A percentile compares a stretch with the other conserved stretches of the same genome.
These are phyloP conservation scores for Syzygium jambos DNA, from an alignment of 345 rosid species.

Conservation along the genomic window DNA sequence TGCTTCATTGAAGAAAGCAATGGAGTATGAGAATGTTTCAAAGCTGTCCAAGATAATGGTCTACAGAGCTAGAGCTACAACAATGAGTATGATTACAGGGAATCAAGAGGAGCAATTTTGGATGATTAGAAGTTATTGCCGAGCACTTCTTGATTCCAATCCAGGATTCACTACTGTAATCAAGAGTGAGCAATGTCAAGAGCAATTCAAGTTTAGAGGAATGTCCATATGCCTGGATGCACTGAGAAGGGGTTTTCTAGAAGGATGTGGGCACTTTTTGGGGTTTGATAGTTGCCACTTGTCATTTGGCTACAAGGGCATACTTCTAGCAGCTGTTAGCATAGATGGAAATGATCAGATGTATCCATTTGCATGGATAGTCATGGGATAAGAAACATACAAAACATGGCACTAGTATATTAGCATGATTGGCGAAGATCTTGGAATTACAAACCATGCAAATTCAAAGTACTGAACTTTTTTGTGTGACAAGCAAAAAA, in stretches of 20 bases:
- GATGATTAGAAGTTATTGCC: background rate
- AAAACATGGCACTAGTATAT: background rate
- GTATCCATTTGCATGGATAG: background rate
- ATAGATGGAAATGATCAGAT: background rate
- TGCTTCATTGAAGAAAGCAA: background rate
- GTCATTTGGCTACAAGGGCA: background rate
- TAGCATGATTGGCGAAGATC: background rate
- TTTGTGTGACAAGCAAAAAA: background rate
- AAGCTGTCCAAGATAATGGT: background rate
- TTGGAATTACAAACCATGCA: accelerated
- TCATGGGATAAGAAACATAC: background rate
- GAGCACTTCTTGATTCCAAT: background rate
- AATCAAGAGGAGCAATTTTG: background rate
- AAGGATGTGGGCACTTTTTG: background rate
- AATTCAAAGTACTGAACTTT: background rate
- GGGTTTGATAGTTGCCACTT: background rate
- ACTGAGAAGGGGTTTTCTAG: background rate
- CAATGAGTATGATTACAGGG: background rate
- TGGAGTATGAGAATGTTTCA: background rate
- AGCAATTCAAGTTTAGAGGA: background rate
- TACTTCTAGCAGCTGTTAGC: background rate
- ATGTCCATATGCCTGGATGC: background rate
- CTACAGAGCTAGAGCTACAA: accelerated
- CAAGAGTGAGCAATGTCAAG: background rate
- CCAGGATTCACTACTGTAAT: background rate